These are phyloP conservation scores for Ramaria sp. DNA, from an alignment of 768 basidiomycete species.

Conservation along the genomic window DNA sequence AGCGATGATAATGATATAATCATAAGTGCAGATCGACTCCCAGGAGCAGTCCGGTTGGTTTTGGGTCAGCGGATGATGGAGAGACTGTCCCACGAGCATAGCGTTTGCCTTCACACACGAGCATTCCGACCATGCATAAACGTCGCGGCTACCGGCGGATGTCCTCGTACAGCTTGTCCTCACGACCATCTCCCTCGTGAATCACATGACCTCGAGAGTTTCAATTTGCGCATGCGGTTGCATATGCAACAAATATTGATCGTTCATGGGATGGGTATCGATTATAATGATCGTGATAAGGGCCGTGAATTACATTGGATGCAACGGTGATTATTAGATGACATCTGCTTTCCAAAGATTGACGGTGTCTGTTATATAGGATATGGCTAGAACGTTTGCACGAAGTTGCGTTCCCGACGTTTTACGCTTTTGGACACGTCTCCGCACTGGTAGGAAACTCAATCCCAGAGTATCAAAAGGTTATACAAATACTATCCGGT, in stretches of 20 bases:
- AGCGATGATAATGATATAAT: neutral
- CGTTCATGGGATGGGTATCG: constrained; percentile 19
- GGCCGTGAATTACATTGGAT: neutral
- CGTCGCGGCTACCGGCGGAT: constrained; percentile 22
- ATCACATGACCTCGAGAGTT: constrained; percentile 23
- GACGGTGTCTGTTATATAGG: constrained; percentile 18
- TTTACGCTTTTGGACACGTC: constrained; percentile 34
- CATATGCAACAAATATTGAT: constrained; percentile 42
- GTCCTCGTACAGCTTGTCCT: constrained; percentile 24
- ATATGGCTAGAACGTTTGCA: constrained; percentile 38
- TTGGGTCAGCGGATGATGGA: neutral
- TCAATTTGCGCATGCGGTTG: constrained; percentile 31
- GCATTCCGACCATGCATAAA: constrained; percentile 32
- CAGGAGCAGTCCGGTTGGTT: neutral
- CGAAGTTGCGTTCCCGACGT: constrained; percentile 38
- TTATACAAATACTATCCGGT: constrained; percentile 27
- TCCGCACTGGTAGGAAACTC: neutral
- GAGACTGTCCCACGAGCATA: constrained; percentile 24
- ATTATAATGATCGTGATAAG: neutral
- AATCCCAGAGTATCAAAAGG: constrained; percentile 31
- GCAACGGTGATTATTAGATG: neutral
- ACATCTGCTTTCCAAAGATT: neutral
- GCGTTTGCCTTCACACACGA: constrained; percentile 18
- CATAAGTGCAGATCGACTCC: neutral
- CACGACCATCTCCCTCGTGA: constrained; percentile 25